Conservation (phyloP, 1,284 basidiomycete genomes). For the Ceratobasidium sp. region DNA sequence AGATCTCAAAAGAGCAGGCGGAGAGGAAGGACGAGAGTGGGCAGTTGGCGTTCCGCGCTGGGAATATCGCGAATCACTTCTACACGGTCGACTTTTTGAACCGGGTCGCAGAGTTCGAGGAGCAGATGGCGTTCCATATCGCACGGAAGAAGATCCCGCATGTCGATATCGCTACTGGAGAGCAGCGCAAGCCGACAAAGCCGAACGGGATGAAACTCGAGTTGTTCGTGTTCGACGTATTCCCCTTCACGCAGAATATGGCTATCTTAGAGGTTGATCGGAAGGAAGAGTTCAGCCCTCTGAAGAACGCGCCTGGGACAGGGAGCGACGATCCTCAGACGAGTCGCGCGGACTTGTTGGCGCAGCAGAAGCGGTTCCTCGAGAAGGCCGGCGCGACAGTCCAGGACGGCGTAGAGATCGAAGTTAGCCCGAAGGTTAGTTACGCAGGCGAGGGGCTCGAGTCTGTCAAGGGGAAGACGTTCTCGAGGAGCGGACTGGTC, state of each 20-base stretch:
- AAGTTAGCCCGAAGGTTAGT: constrained; percentile 88
- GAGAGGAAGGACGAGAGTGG: constrained; percentile 77
- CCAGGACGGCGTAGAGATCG: constrained; percentile 80
- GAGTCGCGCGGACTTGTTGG: constrained; percentile 88
- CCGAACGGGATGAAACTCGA: constrained; percentile 99
- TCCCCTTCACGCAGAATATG: constrained; percentile 90
- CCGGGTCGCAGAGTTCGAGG: constrained; percentile 85
- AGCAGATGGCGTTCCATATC: constrained; percentile 95
- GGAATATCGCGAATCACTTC: constrained; percentile 99
- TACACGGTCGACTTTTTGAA: constrained; percentile 93
- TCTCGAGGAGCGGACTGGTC: constrained; percentile 66
- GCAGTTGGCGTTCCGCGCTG: constrained; percentile 91
- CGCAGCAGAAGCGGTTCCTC: constrained; percentile 92
- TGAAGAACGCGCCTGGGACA: constrained; percentile 97
- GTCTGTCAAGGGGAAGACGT: constrained; percentile 80
- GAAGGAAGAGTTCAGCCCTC: constrained; percentile 92
- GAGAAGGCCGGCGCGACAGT: constrained; percentile 83
- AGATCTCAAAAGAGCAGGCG: constrained; percentile 90
- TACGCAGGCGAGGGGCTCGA: constrained; percentile 95
- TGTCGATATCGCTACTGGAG: constrained; percentile 76
- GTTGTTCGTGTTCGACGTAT: constrained; percentile 99
- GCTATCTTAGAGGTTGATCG: constrained; percentile 92
- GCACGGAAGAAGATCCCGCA: constrained; percentile 97
- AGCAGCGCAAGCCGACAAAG: constrained; percentile 79
- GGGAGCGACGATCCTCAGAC: constrained; percentile 95